A percentile compares a stretch with the other conserved stretches of the same genome.
Evolutionary conservation across 768 basidiomycete genomes (phyloP).

Genomic region (Psilocybe sp.): DNA sequence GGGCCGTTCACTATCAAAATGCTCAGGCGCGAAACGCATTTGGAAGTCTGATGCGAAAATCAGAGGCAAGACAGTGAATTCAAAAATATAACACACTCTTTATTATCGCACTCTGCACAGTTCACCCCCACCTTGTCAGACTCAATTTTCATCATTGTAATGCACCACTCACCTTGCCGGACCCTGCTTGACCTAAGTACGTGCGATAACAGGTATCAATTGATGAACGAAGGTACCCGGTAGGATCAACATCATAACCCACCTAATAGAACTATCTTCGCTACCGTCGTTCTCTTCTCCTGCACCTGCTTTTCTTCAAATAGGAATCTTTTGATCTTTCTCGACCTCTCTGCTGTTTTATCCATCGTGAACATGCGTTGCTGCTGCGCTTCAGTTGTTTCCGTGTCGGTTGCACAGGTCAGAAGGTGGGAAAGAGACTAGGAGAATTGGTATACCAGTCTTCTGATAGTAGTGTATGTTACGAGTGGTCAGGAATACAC

Average conservation of each 20-base stretch:
- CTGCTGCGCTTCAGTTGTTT: slow-evolving; percentile 33
- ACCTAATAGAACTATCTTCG: slow-evolving; percentile 60
- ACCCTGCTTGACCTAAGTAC: slow-evolving; percentile 61
- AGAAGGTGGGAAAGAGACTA: too few species aligned
- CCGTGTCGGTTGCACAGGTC: slow-evolving; percentile 7
- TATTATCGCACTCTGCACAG: slow-evolving; percentile 46
- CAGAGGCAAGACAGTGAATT: slow-evolving; percentile 19
- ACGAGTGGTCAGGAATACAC: too few species aligned
- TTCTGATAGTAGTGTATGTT: too few species aligned
- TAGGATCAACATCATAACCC: slow-evolving; percentile 4
- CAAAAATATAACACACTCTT: slow-evolving; percentile 33
- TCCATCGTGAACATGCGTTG: slow-evolving; percentile 30
- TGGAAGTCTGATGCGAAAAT: slow-evolving; percentile 58
- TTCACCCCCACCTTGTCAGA: neutral
- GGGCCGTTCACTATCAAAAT: slow-evolving; percentile 53
- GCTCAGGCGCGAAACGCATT: slow-evolving; percentile 57
- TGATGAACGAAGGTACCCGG: neutral
- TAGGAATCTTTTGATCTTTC: slow-evolving; percentile 47
- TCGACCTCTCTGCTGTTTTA: slow-evolving; percentile 41
- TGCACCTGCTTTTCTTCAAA: slow-evolving; percentile 38
- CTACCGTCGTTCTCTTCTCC: too few species aligned
- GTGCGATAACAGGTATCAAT: neutral
- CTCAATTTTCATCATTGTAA: neutral
- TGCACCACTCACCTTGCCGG: slow-evolving; percentile 53
- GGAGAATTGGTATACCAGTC: too few species aligned